phyloP scores from a whole-genome alignment of 2,329 filamentous ascomycete genomes.

The Cladosporium cucumerinum region DNA sequence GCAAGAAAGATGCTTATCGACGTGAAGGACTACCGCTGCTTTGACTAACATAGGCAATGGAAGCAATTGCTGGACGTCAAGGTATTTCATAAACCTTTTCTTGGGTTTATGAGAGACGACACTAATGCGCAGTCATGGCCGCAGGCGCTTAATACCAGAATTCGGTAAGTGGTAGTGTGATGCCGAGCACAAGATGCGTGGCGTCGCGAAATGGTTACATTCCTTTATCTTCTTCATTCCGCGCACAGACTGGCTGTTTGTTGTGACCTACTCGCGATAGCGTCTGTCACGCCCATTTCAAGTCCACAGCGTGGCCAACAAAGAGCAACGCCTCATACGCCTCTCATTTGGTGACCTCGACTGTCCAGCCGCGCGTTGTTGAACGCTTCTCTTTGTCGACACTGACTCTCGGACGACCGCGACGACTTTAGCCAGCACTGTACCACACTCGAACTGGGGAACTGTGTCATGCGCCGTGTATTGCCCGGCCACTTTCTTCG shows the following conservation, averaged over 20 bases:
- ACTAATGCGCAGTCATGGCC: neutral
- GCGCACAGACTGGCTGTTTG: constrained; percentile 8
- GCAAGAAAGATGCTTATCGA: neutral
- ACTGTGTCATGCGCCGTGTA: neutral
- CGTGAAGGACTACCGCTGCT: neutral
- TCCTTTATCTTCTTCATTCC: constrained; percentile 6
- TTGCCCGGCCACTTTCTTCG: neutral
- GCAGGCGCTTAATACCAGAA: neutral
- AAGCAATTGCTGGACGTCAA: neutral
- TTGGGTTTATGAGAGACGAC: neutral
- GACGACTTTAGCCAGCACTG: neutral
- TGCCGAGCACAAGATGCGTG: neutral
- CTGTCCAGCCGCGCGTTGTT: neutral
- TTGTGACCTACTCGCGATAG: neutral
- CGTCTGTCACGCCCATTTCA: neutral
- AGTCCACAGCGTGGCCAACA: neutral
- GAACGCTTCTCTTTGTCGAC: neutral
- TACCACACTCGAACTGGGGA: neutral
- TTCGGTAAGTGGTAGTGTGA: neutral
- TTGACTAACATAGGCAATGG: neutral
- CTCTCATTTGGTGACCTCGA: neutral
- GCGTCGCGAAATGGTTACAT: constrained; percentile 11
- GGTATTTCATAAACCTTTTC: neutral
- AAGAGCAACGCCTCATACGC: constrained; percentile 1
- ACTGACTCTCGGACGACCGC: neutral